Base-by-base conservation (phyloP, 1,284 basidiomycete species). In the Tilletiaria anomala region DNA sequence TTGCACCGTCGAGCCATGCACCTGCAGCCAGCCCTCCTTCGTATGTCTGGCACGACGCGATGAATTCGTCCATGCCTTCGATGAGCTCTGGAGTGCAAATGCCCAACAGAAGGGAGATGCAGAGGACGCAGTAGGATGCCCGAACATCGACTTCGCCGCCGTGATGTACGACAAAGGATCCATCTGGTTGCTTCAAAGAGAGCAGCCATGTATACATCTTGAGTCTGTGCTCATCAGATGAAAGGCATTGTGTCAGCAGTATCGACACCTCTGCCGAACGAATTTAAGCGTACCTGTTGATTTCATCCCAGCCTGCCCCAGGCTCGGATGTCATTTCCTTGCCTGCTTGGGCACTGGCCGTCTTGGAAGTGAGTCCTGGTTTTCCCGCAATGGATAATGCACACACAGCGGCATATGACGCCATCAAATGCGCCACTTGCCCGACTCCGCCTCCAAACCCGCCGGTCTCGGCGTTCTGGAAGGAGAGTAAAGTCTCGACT, bases 141-240 rank as follows among this genome's bases (percentile, higher is more conserved):
- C 82, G 79, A 19, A 94, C 85, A 58, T 99, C 93, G 8, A 96
- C 81, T 68, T 99, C 91, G 20, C 82, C 86, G 34, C 84, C 76
- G 38, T 78, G 73, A 17, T 86, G 78, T 12, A 97, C 91, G 19
- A 84, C 74, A 67, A 96, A 97, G 0, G 87, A 89, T 0, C 93
- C 93, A 63, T 97, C 88, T 1, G 80, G 76, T 54, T 87, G 82
- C 67, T 99, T 99, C 47, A 96, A 71, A 1, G 82, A 79, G 76
- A 91, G 77, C 70, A 96, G 88, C 71, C 89, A 96, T 3, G 76
- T 68, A 67, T 93, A 91, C 61, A 93, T 74, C 46, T 76, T 82
- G 26, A 11, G 35, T 11, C n/a, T 21, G 12, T 15, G 14, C 4
- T n/a, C 22, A 37, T 26, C n/a, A 4, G 22, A 37, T 14, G 19